These are phyloP conservation scores for Neurospora crassa DNA, from an alignment of 2,329 filamentous ascomycete species.

Conservation along the genomic window DNA sequence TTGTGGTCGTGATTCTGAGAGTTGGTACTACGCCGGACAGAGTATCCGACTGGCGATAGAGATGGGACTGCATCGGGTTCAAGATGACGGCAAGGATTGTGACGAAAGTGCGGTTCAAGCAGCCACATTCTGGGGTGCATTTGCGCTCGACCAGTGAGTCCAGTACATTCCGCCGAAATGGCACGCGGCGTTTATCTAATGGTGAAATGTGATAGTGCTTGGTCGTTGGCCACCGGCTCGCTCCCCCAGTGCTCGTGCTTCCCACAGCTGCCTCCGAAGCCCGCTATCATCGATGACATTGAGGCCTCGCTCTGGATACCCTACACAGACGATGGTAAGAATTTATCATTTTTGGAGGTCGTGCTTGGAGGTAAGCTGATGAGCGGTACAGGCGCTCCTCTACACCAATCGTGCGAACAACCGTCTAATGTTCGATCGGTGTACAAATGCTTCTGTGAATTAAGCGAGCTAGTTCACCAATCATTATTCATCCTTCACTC, in stretches of 20 bases:
- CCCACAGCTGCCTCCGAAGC: constrained; percentile 47
- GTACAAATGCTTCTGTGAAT: constrained; percentile 59
- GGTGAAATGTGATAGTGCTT: constrained; percentile 36
- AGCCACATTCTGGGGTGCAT: constrained; percentile 54
- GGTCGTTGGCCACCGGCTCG: constrained; percentile 55
- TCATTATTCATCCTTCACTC: constrained; percentile 65
- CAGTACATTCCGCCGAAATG: not conserved
- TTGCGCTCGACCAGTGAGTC: constrained; percentile 53
- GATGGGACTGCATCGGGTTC: constrained; percentile 54
- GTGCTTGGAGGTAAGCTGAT: not conserved
- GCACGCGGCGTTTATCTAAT: not conserved
- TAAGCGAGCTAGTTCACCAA: constrained; percentile 65
- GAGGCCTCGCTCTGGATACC: constrained; percentile 52
- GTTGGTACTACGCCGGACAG: constrained; percentile 63
- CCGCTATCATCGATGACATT: constrained; percentile 48
- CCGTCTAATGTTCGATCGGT: constrained; percentile 60
- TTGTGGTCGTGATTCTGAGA: constrained; percentile 61
- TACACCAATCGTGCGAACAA: constrained; percentile 48
- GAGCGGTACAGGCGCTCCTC: constrained; percentile 30
- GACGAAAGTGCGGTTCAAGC: constrained; percentile 49
- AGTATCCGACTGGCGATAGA: constrained; percentile 64
- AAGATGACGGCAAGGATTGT: constrained; percentile 35
- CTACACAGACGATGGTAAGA: constrained; percentile 47
- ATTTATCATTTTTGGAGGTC: not conserved
- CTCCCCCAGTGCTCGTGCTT: constrained; percentile 51